phyloP scores from a whole-genome alignment of 371 early-diverging fungal genomes.

The Gilbertella persicaria region DNA sequence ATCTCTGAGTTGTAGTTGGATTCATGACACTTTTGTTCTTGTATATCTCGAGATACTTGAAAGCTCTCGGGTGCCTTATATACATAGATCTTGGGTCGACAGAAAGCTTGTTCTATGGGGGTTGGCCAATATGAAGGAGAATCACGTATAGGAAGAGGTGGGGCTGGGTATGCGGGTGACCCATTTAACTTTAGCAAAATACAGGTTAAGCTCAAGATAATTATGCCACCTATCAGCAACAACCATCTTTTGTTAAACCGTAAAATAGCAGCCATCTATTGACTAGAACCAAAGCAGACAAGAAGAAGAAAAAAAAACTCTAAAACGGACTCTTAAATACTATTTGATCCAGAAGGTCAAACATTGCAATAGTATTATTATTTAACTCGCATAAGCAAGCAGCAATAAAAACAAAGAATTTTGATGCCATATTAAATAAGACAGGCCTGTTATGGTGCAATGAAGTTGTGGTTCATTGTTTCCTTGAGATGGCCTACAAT shows the following conservation, averaged over 20 bases:
- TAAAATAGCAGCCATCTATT: constrained; percentile 13
- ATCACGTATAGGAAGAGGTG: constrained; percentile 39
- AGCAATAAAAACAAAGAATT: too few relatives aligned
- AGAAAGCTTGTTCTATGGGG: constrained; percentile 48
- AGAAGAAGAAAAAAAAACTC: constrained; percentile 2
- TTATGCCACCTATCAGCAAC: constrained; percentile 3
- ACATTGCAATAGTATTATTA: too few relatives aligned
- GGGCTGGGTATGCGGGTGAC: constrained; percentile 26
- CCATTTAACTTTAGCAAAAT: not conserved
- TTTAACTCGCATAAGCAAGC: too few relatives aligned
- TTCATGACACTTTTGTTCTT: constrained; percentile 35
- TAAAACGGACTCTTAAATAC: constrained; percentile 3
- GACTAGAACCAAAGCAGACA: not conserved
- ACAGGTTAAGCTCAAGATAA: constrained; percentile 5
- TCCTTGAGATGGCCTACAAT: too few relatives aligned
- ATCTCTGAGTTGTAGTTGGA: constrained; percentile 55
- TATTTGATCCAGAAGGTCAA: too few relatives aligned
- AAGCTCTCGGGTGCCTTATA: constrained; percentile 46
- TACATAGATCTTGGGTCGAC: constrained; percentile 58
- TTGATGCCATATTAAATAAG: too few relatives aligned
- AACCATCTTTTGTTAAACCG: constrained; percentile 21
- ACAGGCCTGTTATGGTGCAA: too few relatives aligned
- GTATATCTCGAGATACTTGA: constrained; percentile 38
- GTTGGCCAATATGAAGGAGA: constrained; percentile 50
- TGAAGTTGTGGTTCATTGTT: too few relatives aligned